phyloP scores from a whole-genome alignment of 2,329 filamentous ascomycete species.

The Pseudogymnoascus sp. region DNA sequence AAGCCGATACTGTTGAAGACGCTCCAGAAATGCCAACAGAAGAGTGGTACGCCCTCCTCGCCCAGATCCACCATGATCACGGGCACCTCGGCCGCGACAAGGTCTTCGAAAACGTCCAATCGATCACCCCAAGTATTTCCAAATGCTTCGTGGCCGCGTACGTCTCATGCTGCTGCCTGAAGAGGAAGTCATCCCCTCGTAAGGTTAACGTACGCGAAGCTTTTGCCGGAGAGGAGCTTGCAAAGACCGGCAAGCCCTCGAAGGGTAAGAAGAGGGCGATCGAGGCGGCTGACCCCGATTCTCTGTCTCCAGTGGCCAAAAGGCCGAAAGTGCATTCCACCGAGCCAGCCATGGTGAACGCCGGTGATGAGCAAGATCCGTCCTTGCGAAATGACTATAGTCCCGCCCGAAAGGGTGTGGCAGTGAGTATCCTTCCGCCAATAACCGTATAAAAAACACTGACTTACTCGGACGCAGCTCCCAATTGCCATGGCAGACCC shows the following conservation, averaged over 20 bases:
- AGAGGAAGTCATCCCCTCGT: background rate
- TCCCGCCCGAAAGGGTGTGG: background rate
- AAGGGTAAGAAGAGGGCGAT: background rate
- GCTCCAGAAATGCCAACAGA: background rate
- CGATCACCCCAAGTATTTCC: constrained; percentile 2
- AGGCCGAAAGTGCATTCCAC: background rate
- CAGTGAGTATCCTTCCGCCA: background rate
- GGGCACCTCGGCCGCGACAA: background rate
- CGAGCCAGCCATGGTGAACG: background rate
- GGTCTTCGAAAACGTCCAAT: background rate
- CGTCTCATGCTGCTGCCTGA: background rate
- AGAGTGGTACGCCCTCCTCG: background rate
- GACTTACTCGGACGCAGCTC: background rate
- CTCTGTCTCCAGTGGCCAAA: background rate
- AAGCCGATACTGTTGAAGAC: background rate
- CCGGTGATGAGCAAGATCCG: background rate
- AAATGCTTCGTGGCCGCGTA: background rate
- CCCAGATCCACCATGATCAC: background rate
- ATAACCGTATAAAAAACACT: background rate
- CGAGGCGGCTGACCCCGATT: background rate
- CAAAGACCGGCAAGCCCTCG: background rate
- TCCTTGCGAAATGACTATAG: constrained; percentile 1
- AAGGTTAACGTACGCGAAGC: background rate
- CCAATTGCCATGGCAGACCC: background rate
- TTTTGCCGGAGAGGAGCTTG: background rate